Percentiles rank a stretch among this genome's conserved stretches.
These are phyloP conservation scores for Tetraselmis chui DNA, from an alignment of 139 green algal genomes.

Conservation along the genomic window DNA sequence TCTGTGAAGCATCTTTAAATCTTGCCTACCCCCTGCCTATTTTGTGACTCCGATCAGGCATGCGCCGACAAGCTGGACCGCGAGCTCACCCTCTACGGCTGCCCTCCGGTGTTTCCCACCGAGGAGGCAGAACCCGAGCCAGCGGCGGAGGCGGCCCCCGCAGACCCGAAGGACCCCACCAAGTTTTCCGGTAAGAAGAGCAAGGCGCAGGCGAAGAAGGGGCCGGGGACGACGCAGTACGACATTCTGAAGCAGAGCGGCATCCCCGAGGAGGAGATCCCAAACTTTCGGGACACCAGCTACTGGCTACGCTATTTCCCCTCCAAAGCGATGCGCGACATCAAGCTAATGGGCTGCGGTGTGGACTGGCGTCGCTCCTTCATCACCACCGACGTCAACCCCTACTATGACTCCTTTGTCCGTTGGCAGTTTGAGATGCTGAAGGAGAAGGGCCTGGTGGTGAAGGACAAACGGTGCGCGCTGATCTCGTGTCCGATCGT, in stretches of 20 bases:
- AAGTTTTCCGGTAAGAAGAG: slow-evolving; percentile 94
- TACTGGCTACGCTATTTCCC: slow-evolving; percentile 97
- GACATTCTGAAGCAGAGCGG: slow-evolving; percentile 83
- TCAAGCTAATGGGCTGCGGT: slow-evolving; percentile 88
- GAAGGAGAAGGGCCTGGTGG: slow-evolving; percentile 67
- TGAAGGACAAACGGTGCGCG: slow-evolving; percentile 86
- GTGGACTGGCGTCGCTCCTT: slow-evolving; percentile 96
- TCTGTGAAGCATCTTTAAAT: too few relatives aligned
- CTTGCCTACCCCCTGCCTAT: too few relatives aligned
- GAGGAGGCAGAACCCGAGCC: slow-evolving; percentile 38
- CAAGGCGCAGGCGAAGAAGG: slow-evolving; percentile 81
- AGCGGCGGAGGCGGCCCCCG: slow-evolving; percentile 2
- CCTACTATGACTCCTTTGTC: slow-evolving; percentile 97
- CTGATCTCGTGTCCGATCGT: not conserved
- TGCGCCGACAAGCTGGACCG: slow-evolving; percentile 86
- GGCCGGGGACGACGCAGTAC: slow-evolving; percentile 75
- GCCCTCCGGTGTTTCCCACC: slow-evolving; percentile 75
- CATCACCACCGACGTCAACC: slow-evolving; percentile 97
- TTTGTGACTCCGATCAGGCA: too few relatives aligned
- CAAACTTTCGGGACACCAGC: slow-evolving; percentile 61
- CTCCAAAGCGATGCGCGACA: slow-evolving; percentile 75
- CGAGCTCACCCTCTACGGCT: slow-evolving; percentile 80
- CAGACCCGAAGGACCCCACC: slow-evolving; percentile 48
- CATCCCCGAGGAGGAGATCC: slow-evolving; percentile 84
- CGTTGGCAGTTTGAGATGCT: slow-evolving; percentile 92